Evolutionary conservation across 139 green algal genomes (phyloP), one percentile per base, ranked within the genome.

Genomic region (Diplosphaera chodatii): DNA sequence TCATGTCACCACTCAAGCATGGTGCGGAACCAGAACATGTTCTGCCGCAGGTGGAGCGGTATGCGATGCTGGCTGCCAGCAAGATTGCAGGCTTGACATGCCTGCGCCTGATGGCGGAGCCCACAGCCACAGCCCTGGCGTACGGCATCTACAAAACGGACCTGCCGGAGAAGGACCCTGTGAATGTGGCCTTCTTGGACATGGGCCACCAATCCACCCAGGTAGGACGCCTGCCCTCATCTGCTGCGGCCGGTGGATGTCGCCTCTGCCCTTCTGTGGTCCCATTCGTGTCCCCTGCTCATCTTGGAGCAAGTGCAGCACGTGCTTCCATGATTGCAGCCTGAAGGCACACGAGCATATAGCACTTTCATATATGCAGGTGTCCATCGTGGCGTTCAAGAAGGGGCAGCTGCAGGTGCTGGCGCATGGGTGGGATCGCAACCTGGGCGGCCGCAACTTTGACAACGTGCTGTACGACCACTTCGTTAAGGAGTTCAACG

Each of bases 101-200:
- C 78, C 78, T 99, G 76, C 87, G 95, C 30, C 82, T 99, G 48
- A 87, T 99, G 78, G 92, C 97, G 75, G 96, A 99, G 40, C 96
- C 86, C 22, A 98, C 95, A 22, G 94, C 95, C 68, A 96, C 90
- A 1, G 95, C 96, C 8, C 87, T 99, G 33, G 80, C 89, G 18
- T 99, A 98, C 72, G 96, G 96, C 72, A 99, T 99, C 75, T 99
- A 95, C 88, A 98, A 98, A 81, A 98, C 93, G 15, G 93, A 98
- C 73, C 86, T 99, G 41, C 87, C 91, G 3, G 93, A 97, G 64
- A 83, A 80, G 0, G 87, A 96, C 0, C 83, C 92, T 0, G 67
- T 93, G 23, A 81, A 98, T 71, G 93, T 98, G 6, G 94, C 73
- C 4, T 98, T 99, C 71, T 86, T 99, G 23, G 96, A 99, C 78